Evolutionary conservation across 305 asterid genomes (phyloP), one percentile per base, ranked within the genome.

Genomic region (Solanum aculeatissimum): DNA sequence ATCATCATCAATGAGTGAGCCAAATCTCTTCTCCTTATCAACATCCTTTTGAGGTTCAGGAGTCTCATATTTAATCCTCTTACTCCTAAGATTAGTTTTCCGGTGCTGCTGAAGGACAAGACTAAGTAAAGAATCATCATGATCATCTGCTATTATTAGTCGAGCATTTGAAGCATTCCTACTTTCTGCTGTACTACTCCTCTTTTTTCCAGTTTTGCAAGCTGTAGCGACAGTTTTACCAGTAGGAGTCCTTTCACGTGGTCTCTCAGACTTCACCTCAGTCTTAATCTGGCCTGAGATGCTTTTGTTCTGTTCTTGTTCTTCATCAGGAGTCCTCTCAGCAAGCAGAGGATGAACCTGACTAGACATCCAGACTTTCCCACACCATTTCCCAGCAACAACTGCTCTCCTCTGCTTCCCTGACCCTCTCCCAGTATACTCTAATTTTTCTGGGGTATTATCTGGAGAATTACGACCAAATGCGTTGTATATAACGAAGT

Each of bases 321-420:
- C 94, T 65, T 91, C 93, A 68, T 90, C 92, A 19, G 29, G 74
- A 86, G 87, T 93, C 83, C 87, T 89, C 70, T 92, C 91, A 80
- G 91, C 91, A 47, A 97, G 89, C 87, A 93, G 85, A 7, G 97
- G 97, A 83, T 97, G 99, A 87, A 91, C 98, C 87, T 95, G 99
- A 88, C 88, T 93, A 7, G 98, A 93, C 98, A 91, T 94, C 99
- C 99, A 97, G 79, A 97, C 96, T 92, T 92, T 95, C 65, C 99
- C 99, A 77, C 99, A 97, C 99, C 99, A 97, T 90, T 94, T 97
- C 65, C 99, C 99, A 82, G 97, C 98, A 89, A 95, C 98, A 62
- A 87, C 85, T 45, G 88, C 84, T 94, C 92, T 95, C 91, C 86
- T 97, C 80, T 92, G 97, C 92, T 92, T 92, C 82, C 96, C 92